These are phyloP conservation scores for Chlorella sp. DNA, from an alignment of 139 green algal species.

Conservation along the genomic window DNA sequence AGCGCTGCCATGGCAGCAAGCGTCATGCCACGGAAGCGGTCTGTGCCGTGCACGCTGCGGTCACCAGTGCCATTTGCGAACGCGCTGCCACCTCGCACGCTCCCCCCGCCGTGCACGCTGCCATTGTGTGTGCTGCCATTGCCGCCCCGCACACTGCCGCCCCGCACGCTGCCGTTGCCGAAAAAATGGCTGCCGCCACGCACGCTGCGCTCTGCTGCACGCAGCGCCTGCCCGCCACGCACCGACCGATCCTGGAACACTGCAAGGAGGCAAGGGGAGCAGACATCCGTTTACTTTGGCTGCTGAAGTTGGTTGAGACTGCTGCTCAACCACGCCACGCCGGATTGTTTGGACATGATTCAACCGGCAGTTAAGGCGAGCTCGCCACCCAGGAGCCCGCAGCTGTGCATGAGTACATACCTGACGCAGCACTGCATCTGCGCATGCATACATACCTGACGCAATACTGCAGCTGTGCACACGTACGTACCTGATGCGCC, in stretches of 20 bases:
- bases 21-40: not conserved
- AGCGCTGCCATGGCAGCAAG: not conserved
- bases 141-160: not conserved
- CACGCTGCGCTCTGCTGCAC: conserved; percentile 7
- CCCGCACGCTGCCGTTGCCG: not conserved
- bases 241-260: conserved; percentile 30
- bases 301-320: no score
- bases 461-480: no score
- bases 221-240: not conserved
- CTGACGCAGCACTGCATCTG: no score
- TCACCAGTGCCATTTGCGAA: not conserved
- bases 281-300: no score
- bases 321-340: no score
- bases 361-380: no score
- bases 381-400: no score
- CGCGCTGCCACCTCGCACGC: not conserved
- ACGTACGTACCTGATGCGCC: conserved; percentile 1
- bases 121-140: not conserved
- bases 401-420: no score
- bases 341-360: no score
- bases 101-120: not conserved
- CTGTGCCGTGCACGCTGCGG: not conserved
- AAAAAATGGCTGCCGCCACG: not conserved
- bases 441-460: no score
- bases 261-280: not conserved